Percentiles rank a stretch among this genome's conserved stretches.
Conservation (phyloP, 2,329 filamentous ascomycete species). For the Pseudogymnoascus sp. region DNA sequence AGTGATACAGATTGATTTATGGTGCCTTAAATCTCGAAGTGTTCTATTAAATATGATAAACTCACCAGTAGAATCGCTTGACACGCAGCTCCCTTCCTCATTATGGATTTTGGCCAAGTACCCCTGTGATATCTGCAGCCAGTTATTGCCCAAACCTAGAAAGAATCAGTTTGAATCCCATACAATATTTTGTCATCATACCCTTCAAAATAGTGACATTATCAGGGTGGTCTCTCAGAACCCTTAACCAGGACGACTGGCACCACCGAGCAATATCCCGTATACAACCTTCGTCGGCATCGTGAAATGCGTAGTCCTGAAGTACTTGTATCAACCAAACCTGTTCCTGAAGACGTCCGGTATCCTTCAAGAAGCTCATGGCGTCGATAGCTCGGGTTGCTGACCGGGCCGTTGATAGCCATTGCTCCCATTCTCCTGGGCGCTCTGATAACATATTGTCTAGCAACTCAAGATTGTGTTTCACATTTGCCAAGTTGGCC, state of each 20-base stretch:
- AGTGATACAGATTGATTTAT: neutral
- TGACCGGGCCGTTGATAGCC: conserved; percentile 33
- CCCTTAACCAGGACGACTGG: conserved; percentile 38
- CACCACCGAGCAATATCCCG: conserved; percentile 43
- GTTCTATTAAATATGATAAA: neutral
- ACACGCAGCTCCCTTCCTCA: conserved; percentile 32
- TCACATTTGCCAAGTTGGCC: conserved; percentile 2
- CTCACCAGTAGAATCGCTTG: conserved; percentile 21
- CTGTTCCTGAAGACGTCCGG: conserved; percentile 32
- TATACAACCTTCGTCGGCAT: conserved; percentile 39
- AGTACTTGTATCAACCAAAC: conserved; percentile 37
- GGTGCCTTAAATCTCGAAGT: neutral
- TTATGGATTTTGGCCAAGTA: conserved; percentile 41
- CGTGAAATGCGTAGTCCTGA: conserved; percentile 43
- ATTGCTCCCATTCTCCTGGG: conserved; percentile 25
- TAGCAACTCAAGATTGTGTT: neutral
- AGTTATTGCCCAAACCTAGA: conserved; percentile 42
- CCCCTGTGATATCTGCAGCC: conserved; percentile 45
- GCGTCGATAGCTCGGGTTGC: conserved; percentile 34
- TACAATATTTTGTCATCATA: conserved; percentile 23
- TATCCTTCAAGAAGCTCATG: conserved; percentile 32
- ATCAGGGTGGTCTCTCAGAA: conserved; percentile 38
- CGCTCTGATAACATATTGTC: conserved; percentile 16
- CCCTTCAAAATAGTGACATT: conserved; percentile 37
- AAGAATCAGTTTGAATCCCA: conserved; percentile 9